Conservation (phyloP, 192 early-diverging fungal species). For the Coemansia sp. region DNA sequence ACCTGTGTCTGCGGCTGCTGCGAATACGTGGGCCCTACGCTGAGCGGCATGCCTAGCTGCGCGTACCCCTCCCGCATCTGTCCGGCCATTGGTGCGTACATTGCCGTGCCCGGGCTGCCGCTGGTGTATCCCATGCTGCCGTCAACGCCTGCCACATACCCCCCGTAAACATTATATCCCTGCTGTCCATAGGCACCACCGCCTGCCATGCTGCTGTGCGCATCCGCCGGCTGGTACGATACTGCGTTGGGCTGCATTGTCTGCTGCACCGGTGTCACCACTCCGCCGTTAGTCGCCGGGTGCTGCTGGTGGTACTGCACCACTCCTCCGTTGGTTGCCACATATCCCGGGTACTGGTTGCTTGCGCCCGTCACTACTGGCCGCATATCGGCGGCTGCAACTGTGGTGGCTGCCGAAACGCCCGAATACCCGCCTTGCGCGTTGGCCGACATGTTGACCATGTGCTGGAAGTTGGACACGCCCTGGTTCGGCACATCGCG, state of each 20-base stretch:
- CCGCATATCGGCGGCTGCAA: conserved; percentile 2
- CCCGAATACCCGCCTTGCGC: background rate
- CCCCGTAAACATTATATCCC: background rate
- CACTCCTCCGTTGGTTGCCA: background rate
- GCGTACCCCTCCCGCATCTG: conserved; percentile 23
- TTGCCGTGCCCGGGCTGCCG: background rate
- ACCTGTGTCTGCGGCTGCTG: conserved; percentile 15
- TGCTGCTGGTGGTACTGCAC: background rate
- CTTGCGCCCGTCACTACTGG: background rate
- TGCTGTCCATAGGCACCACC: background rate
- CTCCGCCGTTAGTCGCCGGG: background rate
- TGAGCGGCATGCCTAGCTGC: conserved; percentile 6
- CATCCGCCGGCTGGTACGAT: conserved; percentile 2
- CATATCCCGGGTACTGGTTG: background rate
- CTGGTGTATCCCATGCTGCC: conserved; percentile 7
- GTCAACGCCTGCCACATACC: too few species aligned
- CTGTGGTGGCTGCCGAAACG: background rate
- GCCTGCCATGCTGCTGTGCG: background rate
- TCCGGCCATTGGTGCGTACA: conserved; percentile 4
- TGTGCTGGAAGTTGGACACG: conserved; percentile 37
- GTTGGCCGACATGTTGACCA: conserved; percentile 25
- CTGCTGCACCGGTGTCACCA: conserved; percentile 1
- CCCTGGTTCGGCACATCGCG: conserved; percentile 24
- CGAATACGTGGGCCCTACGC: background rate
- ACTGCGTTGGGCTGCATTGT: conserved; percentile 3